A percentile compares a stretch with the other conserved stretches of the same genome.
These are phyloP conservation scores for Cryptococcus wingfieldii DNA, from an alignment of 1,284 basidiomycete genomes.

Conservation along the genomic window DNA sequence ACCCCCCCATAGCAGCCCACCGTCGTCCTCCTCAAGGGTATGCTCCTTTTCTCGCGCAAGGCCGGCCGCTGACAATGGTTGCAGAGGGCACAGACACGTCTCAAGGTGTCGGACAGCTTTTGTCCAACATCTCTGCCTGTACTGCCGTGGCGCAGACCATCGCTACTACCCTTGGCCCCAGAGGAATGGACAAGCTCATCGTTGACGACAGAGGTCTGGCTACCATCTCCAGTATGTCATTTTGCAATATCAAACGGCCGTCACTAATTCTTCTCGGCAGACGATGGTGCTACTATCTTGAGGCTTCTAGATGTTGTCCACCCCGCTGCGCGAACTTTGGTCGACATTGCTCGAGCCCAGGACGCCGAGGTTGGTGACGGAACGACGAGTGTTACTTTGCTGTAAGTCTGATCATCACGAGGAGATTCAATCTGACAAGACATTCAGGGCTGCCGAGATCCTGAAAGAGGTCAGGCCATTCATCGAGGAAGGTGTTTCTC, in stretches of 20 bases:
- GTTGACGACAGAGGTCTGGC: conserved; percentile 87
- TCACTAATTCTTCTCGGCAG: conserved; percentile 18
- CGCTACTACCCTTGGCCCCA: conserved; percentile 91
- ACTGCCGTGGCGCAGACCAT: conserved; percentile 84
- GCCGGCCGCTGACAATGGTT: not conserved
- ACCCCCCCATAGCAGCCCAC: conserved; percentile 71
- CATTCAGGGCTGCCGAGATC: conserved; percentile 73
- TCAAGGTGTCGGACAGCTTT: conserved; percentile 87
- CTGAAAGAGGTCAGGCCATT: conserved; percentile 87
- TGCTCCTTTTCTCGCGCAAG: conserved; percentile 10
- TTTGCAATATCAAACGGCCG: not conserved
- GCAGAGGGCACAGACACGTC: conserved; percentile 91
- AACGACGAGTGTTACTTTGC: conserved; percentile 89
- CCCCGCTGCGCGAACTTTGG: conserved; percentile 90
- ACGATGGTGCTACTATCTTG: conserved; percentile 97
- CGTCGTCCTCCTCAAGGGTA: conserved; percentile 74
- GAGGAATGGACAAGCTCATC: conserved; percentile 97
- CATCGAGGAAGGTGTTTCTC: conserved; percentile 96
- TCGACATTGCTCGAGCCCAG: conserved; percentile 96
- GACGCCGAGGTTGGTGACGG: conserved; percentile 99
- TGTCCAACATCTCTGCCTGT: conserved; percentile 95
- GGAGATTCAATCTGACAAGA: not conserved
- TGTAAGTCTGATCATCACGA: conserved; percentile 44
- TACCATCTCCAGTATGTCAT: conserved; percentile 73
- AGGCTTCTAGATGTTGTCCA: conserved; percentile 97